phyloP scores from a whole-genome alignment of 2,329 filamentous ascomycete species.

The Phialocephala subalpina region DNA sequence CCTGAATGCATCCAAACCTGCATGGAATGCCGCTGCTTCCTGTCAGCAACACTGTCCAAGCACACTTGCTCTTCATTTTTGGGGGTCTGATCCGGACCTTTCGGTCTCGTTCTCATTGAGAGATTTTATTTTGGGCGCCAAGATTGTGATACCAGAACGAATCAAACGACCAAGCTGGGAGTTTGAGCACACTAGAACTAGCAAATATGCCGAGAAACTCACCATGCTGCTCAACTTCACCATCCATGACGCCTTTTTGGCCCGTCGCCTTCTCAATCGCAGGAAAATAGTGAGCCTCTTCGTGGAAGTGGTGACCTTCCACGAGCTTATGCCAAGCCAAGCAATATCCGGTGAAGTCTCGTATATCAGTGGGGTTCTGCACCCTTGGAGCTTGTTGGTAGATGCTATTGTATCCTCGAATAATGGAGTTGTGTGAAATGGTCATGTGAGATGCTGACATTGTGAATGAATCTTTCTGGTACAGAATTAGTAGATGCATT shows the following conservation, averaged over 20 bases:
- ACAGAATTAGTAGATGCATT: neutral
- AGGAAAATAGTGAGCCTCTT: conserved; percentile 33
- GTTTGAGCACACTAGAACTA: too few relatives aligned
- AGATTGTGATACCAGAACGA: too few relatives aligned
- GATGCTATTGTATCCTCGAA: conserved; percentile 70
- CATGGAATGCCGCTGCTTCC: conserved; percentile 29
- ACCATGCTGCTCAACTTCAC: conserved; percentile 34
- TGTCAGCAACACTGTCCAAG: conserved; percentile 6
- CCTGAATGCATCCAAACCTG: conserved; percentile 27
- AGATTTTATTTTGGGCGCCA: too few relatives aligned
- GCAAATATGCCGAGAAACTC: too few relatives aligned
- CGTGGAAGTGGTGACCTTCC: conserved; percentile 45
- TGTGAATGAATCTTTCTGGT: conserved; percentile 55
- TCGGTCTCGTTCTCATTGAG: too few relatives aligned
- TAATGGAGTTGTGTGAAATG: conserved; percentile 67
- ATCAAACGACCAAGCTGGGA: too few relatives aligned
- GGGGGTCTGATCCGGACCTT: too few relatives aligned
- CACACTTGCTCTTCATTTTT: too few relatives aligned
- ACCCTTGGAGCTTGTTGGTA: conserved; percentile 65
- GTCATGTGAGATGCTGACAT: conserved; percentile 68
- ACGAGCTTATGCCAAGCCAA: conserved; percentile 67
- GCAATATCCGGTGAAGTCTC: conserved; percentile 64
- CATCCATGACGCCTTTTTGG: conserved; percentile 31
- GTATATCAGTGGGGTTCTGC: conserved; percentile 55
- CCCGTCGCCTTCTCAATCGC: conserved; percentile 25